These are phyloP conservation scores for Trichoderma sp. DNA, from an alignment of 2,329 filamentous ascomycete species.

Conservation along the genomic window DNA sequence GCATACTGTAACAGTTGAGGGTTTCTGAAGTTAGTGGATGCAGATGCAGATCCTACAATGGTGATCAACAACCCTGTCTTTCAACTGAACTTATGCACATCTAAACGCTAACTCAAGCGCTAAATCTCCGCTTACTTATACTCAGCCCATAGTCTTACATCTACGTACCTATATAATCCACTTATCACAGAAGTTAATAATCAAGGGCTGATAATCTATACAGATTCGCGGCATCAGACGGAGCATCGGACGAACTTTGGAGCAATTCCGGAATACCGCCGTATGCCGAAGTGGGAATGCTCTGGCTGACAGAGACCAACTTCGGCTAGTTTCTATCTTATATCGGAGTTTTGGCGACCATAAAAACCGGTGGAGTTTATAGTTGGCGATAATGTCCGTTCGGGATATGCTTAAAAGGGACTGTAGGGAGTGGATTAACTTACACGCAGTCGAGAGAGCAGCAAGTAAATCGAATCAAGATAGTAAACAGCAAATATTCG, in stretches of 20 bases:
- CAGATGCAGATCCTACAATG: not conserved
- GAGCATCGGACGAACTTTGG: not conserved
- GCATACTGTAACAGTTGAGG: not conserved
- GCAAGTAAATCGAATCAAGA: not conserved
- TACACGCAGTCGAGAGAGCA: not conserved
- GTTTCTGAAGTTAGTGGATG: not conserved
- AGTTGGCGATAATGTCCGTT: not conserved
- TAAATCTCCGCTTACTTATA: not conserved
- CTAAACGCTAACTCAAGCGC: not conserved
- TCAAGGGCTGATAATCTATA: not conserved
- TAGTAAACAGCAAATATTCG: not conserved
- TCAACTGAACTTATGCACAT: not conserved
- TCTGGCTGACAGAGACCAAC: not conserved
- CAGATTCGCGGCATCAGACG: not conserved
- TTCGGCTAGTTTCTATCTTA: not conserved
- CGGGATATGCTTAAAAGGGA: not conserved
- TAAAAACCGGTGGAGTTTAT: not conserved
- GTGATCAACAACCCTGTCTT: not conserved
- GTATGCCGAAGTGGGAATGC: not conserved
- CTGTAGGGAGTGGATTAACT: not conserved
- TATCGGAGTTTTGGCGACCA: not conserved
- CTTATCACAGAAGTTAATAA: not conserved
- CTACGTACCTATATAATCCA: not conserved
- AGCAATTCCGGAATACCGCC: not conserved
- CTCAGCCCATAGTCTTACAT: fast-evolving